These are phyloP conservation scores for Xerocomellus intermedius DNA, from an alignment of 768 basidiomycete genomes.

Conservation along the genomic window DNA sequence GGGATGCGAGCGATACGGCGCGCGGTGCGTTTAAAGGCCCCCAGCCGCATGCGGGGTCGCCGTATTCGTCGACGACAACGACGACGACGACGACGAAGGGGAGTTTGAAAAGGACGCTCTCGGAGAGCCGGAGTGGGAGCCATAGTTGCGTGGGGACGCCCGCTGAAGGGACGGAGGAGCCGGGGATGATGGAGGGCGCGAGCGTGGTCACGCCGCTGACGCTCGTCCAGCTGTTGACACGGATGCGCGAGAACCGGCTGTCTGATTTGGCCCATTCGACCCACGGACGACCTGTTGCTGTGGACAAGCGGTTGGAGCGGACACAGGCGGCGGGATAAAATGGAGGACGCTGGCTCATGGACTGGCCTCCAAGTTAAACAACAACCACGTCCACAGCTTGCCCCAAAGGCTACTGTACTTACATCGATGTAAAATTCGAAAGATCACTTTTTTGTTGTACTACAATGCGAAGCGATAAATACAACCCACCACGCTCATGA, in stretches of 20 bases:
- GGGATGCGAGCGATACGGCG: constrained; percentile 34
- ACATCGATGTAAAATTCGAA: not conserved
- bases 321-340: constrained; percentile 58
- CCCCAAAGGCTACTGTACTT: not conserved
- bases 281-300: constrained; percentile 48
- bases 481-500: not conserved
- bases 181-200: constrained; percentile 8
- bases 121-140: constrained; percentile 26
- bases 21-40: constrained; percentile 17
- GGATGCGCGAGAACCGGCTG: constrained; percentile 66
- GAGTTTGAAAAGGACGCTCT: constrained; percentile 23
- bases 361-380: not conserved
- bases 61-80: constrained; percentile 18
- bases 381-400: not conserved
- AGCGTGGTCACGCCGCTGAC: constrained; percentile 53
- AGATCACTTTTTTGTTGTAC: not conserved
- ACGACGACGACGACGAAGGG: constrained; percentile 12
- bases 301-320: constrained; percentile 75
- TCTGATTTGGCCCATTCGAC: constrained; percentile 53
- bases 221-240: constrained; percentile 53
- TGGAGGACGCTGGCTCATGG: not conserved
- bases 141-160: constrained; percentile 30
- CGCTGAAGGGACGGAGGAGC: constrained; percentile 21
- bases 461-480: not conserved
- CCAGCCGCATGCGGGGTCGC: constrained; percentile 16